Conservation (phyloP, 768 basidiomycete genomes). For the Polyporus arcularius region DNA sequence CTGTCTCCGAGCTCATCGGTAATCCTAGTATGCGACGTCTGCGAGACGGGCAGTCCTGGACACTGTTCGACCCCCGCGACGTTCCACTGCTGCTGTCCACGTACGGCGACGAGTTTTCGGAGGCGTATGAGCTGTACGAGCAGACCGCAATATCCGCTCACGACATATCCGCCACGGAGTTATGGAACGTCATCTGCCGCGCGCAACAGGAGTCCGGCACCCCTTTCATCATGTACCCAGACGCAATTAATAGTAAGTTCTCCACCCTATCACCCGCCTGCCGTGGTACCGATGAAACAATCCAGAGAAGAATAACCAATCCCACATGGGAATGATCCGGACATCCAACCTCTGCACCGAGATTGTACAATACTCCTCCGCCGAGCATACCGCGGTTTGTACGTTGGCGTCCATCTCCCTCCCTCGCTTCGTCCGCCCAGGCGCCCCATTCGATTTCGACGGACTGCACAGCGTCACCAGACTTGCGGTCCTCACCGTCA, state of each 20-base stretch:
- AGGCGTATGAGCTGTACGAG: neutral
- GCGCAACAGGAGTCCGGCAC: neutral
- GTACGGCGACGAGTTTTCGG: neutral
- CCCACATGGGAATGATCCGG: neutral
- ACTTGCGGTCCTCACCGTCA: neutral
- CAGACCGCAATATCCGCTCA: neutral
- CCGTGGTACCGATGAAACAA: too few species aligned
- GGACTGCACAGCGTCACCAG: neutral
- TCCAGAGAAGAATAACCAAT: neutral
- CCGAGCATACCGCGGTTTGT: neutral
- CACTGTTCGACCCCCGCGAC: neutral
- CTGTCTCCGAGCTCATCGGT: too few species aligned
- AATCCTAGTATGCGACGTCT: neutral
- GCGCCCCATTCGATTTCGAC: neutral
- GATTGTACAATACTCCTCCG: neutral
- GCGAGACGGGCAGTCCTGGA: neutral
- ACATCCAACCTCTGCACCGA: neutral
- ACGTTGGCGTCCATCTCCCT: neutral
- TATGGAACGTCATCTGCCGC: neutral
- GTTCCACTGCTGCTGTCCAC: neutral
- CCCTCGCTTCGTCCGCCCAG: neutral
- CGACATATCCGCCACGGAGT: accelerated
- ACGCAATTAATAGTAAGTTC: neutral
- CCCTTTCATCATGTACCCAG: neutral
- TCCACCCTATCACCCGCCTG: too few species aligned